Evolutionary conservation across 1,284 basidiomycete species (phyloP), one percentile per base, ranked within the genome.

Genomic region (Entoloma clypeatum): DNA sequence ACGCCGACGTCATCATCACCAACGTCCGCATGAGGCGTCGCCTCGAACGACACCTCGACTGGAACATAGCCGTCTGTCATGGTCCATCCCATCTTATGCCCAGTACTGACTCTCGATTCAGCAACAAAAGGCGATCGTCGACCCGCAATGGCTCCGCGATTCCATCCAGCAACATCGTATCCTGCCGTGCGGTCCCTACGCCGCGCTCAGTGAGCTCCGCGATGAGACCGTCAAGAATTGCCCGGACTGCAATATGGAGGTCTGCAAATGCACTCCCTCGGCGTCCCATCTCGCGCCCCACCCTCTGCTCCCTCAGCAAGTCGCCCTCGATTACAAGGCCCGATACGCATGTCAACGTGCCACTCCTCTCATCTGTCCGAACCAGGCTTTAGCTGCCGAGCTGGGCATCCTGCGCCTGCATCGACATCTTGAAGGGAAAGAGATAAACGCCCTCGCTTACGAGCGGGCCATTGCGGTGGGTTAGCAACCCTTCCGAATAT

Each of bases 1-100:
- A 75, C 7, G 79, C 83, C 2, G 74, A 86, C 38, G 65, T 87
- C 21, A 63, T 89, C 28, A 55, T 89, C 38, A 86, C 86, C 4
- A 71, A 66, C 11, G 65, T 87, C 19, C 68, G 59, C 23, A 86
- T 86, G 76, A 68, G 70, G 45, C 71, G 73, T 46, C 72, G 86
- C 4, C 62, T 89, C 2, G 78, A 86, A 59, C 68, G 86, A 39
- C 83, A 87, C 56, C 42, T 88, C 8, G 55, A 69, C 26, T 81
- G 79, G 80, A 61, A 69, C 3, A 51, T 77, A 24, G 79, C 81
- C 17, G 85, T 86, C 56, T 56, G 81, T 69, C 11, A 23, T 29
- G 14, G 5, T 39, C 38, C 24, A 14, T 17, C 33, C 24, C 24
- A 16, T 14, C 13, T 24, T 21, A 13, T 13, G 7, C 8, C 6